phyloP scores from a whole-genome alignment of 2,329 filamentous ascomycete species.

The Lecanosticta acicola region DNA sequence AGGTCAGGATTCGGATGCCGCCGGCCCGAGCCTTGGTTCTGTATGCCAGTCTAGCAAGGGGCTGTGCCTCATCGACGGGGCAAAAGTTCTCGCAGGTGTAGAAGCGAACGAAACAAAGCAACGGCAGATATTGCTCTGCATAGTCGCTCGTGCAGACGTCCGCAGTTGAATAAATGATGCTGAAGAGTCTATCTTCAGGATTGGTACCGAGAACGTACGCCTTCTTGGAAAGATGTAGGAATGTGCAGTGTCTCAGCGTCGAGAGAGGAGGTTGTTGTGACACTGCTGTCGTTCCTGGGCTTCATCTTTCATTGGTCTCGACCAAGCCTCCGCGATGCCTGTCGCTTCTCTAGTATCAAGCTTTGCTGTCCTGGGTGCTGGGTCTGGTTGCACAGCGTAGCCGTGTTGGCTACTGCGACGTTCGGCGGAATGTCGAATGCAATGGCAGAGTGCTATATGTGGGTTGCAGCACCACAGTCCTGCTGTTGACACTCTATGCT shows the following conservation, averaged over 20 bases:
- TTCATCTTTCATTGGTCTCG: background rate
- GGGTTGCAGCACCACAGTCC: background rate
- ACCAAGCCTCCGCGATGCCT: background rate
- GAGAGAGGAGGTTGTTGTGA: background rate
- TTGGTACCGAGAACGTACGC: background rate
- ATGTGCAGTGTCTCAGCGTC: background rate
- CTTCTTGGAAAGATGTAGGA: background rate
- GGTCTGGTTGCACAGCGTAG: background rate
- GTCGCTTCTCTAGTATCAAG: background rate
- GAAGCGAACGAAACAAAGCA: background rate
- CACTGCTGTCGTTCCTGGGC: background rate
- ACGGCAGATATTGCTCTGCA: background rate
- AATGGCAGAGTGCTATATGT: background rate
- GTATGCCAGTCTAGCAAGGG: background rate
- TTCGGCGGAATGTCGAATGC: background rate
- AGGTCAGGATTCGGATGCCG: no score
- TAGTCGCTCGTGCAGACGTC: background rate
- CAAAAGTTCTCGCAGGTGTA: background rate
- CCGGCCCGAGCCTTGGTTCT: background rate
- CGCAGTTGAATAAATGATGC: background rate
- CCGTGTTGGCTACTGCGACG: background rate
- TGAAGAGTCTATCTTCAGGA: background rate
- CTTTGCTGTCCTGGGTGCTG: background rate
- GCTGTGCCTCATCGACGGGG: background rate
- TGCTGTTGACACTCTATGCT: background rate